Conservation (phyloP, 2,329 filamentous ascomycete species). For the Phoma sp. region DNA sequence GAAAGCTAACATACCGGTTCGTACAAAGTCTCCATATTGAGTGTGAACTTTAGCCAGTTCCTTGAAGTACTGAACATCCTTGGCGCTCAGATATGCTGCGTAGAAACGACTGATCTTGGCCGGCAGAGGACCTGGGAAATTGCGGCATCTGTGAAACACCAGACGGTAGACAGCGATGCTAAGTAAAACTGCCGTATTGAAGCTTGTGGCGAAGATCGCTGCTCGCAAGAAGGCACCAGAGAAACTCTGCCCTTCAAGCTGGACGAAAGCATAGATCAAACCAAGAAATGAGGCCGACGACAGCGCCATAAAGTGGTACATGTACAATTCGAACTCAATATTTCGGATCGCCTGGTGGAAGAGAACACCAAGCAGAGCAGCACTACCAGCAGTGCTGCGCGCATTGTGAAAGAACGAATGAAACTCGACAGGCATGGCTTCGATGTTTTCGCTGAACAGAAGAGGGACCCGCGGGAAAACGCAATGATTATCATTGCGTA, state of each 20-base stretch:
- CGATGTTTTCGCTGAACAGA: neutral
- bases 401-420: neutral
- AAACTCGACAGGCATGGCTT: neutral
- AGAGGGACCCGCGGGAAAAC: neutral
- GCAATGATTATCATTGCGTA: neutral
- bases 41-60: conserved; percentile 37
- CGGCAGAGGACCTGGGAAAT: conserved; percentile 31
- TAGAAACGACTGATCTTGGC: conserved; percentile 40
- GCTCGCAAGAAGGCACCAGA: conserved; percentile 15
- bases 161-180: conserved; percentile 37
- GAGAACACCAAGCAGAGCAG: conserved; percentile 23
- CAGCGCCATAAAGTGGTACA: conserved; percentile 32
- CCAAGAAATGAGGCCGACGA: conserved; percentile 18
- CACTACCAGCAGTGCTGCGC: conserved; percentile 6
- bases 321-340: conserved; percentile 33
- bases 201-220: conserved; percentile 14
- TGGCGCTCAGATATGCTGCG: conserved; percentile 31
- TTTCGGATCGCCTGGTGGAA: conserved; percentile 26
- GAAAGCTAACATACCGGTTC: conserved; percentile 33
- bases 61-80: conserved; percentile 37
- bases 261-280: conserved; percentile 13
- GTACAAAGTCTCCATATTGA: conserved; percentile 45
- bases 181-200: conserved; percentile 20
- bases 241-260: conserved; percentile 1
- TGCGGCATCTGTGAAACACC: conserved; percentile 32